Percentiles rank a stretch among this genome's conserved stretches.
phyloP scores from a whole-genome alignment of 495 filamentous ascomycete genomes.

The Penicillium bovifimosum region DNA sequence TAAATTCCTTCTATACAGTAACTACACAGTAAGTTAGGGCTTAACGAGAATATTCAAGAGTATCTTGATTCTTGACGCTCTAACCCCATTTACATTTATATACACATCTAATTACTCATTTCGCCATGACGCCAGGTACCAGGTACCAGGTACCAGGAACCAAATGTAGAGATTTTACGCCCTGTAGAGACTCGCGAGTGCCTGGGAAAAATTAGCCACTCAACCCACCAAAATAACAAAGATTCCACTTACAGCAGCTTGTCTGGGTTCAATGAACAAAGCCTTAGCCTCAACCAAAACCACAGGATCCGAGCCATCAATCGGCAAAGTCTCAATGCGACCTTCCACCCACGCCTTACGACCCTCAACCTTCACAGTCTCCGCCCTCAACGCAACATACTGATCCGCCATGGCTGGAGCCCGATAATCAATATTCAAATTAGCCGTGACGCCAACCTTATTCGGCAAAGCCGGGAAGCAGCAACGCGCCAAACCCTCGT shows the following conservation, averaged over 20 bases:
- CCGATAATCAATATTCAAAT: slow-evolving; percentile 83
- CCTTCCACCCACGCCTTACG: slow-evolving; percentile 96
- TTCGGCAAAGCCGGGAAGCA: slow-evolving; percentile 88
- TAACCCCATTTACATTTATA: background rate
- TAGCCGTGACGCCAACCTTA: slow-evolving; percentile 86
- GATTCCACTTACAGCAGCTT: slow-evolving; percentile 59
- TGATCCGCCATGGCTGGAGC: slow-evolving; percentile 69
- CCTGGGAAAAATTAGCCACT: slow-evolving; percentile 19
- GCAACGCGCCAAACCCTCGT: slow-evolving; percentile 86
- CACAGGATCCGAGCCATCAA: slow-evolving; percentile 53
- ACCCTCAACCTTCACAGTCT: slow-evolving; percentile 83
- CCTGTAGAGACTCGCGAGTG: slow-evolving; percentile 28
- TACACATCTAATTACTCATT: background rate
- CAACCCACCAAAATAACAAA: background rate
- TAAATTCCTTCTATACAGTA: too few species aligned
- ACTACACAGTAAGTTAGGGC: too few species aligned
- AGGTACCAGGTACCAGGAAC: slow-evolving; percentile 17
- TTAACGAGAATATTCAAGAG: too few species aligned
- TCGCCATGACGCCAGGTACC: slow-evolving; percentile 17
- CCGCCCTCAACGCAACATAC: slow-evolving; percentile 73
- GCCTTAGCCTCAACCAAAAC: slow-evolving; percentile 75
- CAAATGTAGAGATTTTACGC: slow-evolving; percentile 18
- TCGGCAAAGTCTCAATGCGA: slow-evolving; percentile 74
- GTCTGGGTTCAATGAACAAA: slow-evolving; percentile 83
- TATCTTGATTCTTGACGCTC: too few species aligned